Base-by-base conservation (phyloP, 1,284 basidiomycete genomes). In the Sporisorium sorghi region DNA sequence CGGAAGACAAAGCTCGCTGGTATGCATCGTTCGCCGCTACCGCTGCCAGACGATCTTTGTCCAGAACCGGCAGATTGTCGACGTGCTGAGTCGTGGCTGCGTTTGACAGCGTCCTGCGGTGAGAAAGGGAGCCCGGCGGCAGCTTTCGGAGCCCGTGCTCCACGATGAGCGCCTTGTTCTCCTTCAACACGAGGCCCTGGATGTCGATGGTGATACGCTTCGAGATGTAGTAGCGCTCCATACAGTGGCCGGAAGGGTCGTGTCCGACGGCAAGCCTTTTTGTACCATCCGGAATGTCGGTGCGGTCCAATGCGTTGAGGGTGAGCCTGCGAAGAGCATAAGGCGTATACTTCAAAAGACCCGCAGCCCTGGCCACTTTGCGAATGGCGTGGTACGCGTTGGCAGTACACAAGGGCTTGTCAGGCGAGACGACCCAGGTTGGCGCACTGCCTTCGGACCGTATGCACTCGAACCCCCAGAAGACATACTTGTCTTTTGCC, bases 181-280 rank as follows among this genome's bases (percentile, higher is more conserved):
- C 35, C 14, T 40, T 32, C 11, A 17, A 1, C 10, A 57, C 35
- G 4, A 55, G 14, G 14, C 37, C 47, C 30, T 58, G 55, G 10
- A 47, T 32, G 39, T 58, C 55, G 14, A 57, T 39, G 5, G 55
- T 42, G 4, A 15, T 48, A 24, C 37, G 46, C 26, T 37, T 48
- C 11, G 46, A 48, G n/a, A 57, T 37, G 35, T 57, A 57, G 4
- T 32, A 26, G 14, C 19, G 12, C 54, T 56, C 30, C 54, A 56
- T 21, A 8, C 19, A 47, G 1, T 24, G 26, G 33, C 54, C 46
- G 19, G 54, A 56, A 5, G 37, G 43, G 7, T 43, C 54, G 32
- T 57, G 46, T 6, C 46, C 46, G 4, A 48, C 46, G 24, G 55
- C 55, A 11, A 48, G 23, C 35, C 39, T 48, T 12, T 17, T 39